Conservation (phyloP, 805 yeast genomes). For the Barnettozyma pratensis region DNA sequence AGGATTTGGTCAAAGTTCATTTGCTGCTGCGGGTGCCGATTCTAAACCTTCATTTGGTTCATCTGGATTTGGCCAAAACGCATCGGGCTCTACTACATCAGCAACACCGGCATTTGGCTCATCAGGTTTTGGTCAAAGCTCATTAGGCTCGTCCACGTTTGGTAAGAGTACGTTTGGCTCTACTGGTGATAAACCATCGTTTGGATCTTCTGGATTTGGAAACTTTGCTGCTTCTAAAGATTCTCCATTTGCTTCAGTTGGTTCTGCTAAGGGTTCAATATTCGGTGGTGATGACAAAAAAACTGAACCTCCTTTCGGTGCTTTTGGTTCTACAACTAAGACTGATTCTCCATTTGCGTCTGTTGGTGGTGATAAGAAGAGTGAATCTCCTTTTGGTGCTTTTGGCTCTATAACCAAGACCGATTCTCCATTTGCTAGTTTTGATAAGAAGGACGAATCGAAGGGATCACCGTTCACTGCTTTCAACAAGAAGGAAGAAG, state of each 20-base stretch:
- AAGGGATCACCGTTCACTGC: not conserved
- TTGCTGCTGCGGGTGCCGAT: not conserved
- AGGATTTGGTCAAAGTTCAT: constrained; percentile 6
- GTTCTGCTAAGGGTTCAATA: not conserved
- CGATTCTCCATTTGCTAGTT: constrained; percentile 21
- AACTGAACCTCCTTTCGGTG: constrained; percentile 16
- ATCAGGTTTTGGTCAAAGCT: constrained; percentile 11
- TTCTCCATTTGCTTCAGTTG: constrained; percentile 9
- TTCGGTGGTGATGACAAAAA: not conserved
- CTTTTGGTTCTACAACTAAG: constrained; percentile 16
- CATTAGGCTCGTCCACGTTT: not conserved
- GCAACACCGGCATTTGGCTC: constrained; percentile 24
- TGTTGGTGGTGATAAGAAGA: constrained; percentile 8
- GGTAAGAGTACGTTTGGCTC: constrained; percentile 9
- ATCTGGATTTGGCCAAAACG: constrained; percentile 10
- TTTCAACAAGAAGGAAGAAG: too few species aligned
- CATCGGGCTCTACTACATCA: constrained; percentile 4
- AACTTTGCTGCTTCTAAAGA: constrained; percentile 4
- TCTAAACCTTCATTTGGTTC: constrained; percentile 16
- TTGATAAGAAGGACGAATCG: not conserved
- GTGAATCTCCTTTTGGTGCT: too few species aligned
- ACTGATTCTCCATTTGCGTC: constrained; percentile 22
- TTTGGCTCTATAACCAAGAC: constrained; percentile 9
- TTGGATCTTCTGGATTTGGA: constrained; percentile 21
- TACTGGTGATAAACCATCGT: not conserved